Percentiles rank a stretch among this genome's conserved stretches.
Evolutionary conservation across 1,139 yeast species (phyloP).

Genomic region (Suhomyces guaymorum): DNA sequence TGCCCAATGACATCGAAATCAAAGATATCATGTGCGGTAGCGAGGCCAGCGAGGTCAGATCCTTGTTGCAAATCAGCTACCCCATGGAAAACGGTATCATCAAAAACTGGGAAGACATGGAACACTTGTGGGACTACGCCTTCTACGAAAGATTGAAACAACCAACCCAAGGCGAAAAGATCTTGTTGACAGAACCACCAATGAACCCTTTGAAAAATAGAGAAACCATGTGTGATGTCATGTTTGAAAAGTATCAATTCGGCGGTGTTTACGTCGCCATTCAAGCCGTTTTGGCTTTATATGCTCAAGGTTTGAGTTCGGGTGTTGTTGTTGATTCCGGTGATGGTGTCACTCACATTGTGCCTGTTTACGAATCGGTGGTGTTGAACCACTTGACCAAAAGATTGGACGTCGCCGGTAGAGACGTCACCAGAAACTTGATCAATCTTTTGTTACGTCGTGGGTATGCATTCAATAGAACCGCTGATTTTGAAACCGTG

Average conservation of each 20-base stretch:
- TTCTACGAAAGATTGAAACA: slow-evolving; percentile 88
- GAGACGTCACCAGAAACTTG: slow-evolving; percentile 94
- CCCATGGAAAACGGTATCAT: slow-evolving; percentile 99
- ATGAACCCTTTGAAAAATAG: slow-evolving; percentile 94
- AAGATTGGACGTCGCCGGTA: slow-evolving; percentile 95
- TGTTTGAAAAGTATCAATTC: slow-evolving; percentile 95
- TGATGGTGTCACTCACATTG: slow-evolving; percentile 87
- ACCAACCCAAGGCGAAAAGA: slow-evolving; percentile 72
- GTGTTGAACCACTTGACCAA: slow-evolving; percentile 91
- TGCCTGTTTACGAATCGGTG: slow-evolving; percentile 95
- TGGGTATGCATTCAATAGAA: slow-evolving; percentile 96
- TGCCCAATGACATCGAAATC: slow-evolving; percentile 62
- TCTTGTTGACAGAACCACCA: slow-evolving; percentile 94
- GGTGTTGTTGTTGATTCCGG: slow-evolving; percentile 99
- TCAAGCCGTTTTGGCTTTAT: slow-evolving; percentile 94
- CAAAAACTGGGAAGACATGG: slow-evolving; percentile 98
- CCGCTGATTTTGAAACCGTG: slow-evolving; percentile 97
- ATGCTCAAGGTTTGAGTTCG: slow-evolving; percentile 94
- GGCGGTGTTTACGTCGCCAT: slow-evolving; percentile 98
- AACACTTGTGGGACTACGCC: slow-evolving; percentile 96
- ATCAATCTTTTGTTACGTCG: slow-evolving; percentile 88
- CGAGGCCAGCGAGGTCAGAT: slow-evolving; percentile 89
- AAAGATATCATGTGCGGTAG: slow-evolving; percentile 98
- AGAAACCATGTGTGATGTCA: slow-evolving; percentile 92
- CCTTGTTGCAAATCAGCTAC: slow-evolving; percentile 85